Evolutionary conservation across 768 basidiomycete species (phyloP), one percentile per base, ranked within the genome.

Genomic region (Trametes cinnabarina): DNA sequence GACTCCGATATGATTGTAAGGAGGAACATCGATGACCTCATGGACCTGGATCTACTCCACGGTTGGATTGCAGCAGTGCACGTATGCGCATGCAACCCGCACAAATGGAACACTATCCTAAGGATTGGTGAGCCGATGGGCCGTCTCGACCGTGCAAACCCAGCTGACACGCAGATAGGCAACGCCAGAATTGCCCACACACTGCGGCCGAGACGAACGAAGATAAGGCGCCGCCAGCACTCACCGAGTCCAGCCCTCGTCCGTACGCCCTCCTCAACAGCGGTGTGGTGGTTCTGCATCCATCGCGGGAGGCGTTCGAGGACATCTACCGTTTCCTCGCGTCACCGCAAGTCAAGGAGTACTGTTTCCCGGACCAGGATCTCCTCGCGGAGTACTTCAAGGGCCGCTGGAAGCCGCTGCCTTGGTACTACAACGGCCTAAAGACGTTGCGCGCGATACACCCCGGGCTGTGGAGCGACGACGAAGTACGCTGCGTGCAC

Each of bases 51-150:
- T 28, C 74, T 96, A 4, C 79, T 78, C 2, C 57, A 70, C 19
- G 90, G 86, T 61, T 84, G 87, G 72, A 94, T 98, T 56, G 94
- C 92, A 5, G 94, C 94, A 0, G 82, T 77, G 0, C 95, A 96
- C 63, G 94, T 85, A 14, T 99, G 96, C 68, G 86, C 94, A 3
- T 99, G 96, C 76, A 99, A 99, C 72, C 96, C 95, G 7, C 82
- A 85, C 87, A 84, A 68, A 70, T 96, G 19, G 60, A 78, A 2
- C 92, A 95, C 71, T 99, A 99, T 73, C 96, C 96, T 8, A 65
- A 72, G 3, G 94, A 97, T 69, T 99, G 96, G 97, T 80, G 50
- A 69, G 76, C 47, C 44, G 44, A 37, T 28, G 19, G 8, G 12
- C 14, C 20, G 26, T 23, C 22, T 8, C 19, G n/a, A 10, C n/a